These are phyloP conservation scores for Penicillium angulare DNA, from an alignment of 495 filamentous ascomycete species.

Conservation along the genomic window DNA sequence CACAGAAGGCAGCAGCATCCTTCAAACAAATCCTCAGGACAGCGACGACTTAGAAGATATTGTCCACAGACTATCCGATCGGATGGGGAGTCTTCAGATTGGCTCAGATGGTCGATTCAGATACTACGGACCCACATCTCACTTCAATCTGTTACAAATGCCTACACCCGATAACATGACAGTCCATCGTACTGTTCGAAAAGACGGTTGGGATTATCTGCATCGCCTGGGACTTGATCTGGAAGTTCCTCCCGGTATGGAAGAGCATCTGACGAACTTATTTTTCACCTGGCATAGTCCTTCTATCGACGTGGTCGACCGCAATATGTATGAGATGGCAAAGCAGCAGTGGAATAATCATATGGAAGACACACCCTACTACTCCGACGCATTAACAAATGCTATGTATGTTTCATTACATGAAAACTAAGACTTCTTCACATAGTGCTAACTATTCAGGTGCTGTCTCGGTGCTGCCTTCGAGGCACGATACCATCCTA, in stretches of 20 bases:
- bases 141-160: conserved; percentile 18
- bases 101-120: conserved; percentile 24
- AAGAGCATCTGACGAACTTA: conserved; percentile 30
- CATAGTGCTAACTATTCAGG: conserved; percentile 12
- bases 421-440: too few relatives aligned
- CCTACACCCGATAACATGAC: conserved; percentile 6
- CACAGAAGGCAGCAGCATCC: too few relatives aligned
- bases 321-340: conserved; percentile 23
- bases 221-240: conserved; percentile 18
- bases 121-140: conserved; percentile 30
- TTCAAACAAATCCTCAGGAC: background rate
- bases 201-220: conserved; percentile 18
- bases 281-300: conserved; percentile 41
- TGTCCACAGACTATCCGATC: conserved; percentile 10
- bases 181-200: conserved; percentile 17
- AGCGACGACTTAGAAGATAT: conserved; percentile 9
- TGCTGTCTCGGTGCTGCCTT: conserved; percentile 33
- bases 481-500: conserved; percentile 24
- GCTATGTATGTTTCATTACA: conserved; percentile 27
- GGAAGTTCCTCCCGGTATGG: conserved; percentile 16
- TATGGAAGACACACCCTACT: conserved; percentile 25
- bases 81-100: conserved; percentile 32
- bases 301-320: conserved; percentile 29
- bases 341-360: conserved; percentile 11
- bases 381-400: conserved; percentile 32